Conservation (phyloP, 2,329 filamentous ascomycete genomes). For the Penicillium verrucosum region DNA sequence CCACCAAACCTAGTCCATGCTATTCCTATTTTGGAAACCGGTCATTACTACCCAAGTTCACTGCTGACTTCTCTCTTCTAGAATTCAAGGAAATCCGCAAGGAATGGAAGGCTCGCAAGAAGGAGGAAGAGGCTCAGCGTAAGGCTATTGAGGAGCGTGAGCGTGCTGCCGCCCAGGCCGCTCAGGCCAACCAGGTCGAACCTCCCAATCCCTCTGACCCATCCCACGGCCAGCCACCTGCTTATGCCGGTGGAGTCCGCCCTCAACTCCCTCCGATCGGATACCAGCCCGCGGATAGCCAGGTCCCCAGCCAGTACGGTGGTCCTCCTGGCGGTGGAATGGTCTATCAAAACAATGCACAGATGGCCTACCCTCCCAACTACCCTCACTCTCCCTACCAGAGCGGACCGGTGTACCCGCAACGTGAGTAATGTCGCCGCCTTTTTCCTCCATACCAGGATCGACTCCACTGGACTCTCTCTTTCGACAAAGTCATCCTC, state of each 20-base stretch:
- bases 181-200: constrained; percentile 41
- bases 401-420: constrained; percentile 50
- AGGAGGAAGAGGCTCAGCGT: constrained; percentile 89
- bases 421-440: constrained; percentile 44
- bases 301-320: constrained; percentile 61
- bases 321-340: constrained; percentile 50
- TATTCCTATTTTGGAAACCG: background rate
- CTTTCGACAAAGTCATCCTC: constrained; percentile 14
- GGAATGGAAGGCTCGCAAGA: constrained; percentile 98
- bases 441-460: constrained; percentile 8
- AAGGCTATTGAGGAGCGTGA: constrained; percentile 86
- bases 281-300: constrained; percentile 59
- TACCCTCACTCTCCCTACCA: constrained; percentile 53
- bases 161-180: constrained; percentile 60
- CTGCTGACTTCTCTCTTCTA: constrained; percentile 42
- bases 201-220: constrained; percentile 51
- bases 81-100: constrained; percentile 99
- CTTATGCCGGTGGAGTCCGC: constrained; percentile 51
- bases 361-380: constrained; percentile 47
- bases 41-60: constrained; percentile 1
- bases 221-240: constrained; percentile 42
- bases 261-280: constrained; percentile 73
- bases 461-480: constrained; percentile 19
- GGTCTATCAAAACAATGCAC: constrained; percentile 49
- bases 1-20: background rate